Evolutionary conservation across 805 yeast genomes (phyloP).

Genomic region (Saccharomycodes ludwigii): DNA sequence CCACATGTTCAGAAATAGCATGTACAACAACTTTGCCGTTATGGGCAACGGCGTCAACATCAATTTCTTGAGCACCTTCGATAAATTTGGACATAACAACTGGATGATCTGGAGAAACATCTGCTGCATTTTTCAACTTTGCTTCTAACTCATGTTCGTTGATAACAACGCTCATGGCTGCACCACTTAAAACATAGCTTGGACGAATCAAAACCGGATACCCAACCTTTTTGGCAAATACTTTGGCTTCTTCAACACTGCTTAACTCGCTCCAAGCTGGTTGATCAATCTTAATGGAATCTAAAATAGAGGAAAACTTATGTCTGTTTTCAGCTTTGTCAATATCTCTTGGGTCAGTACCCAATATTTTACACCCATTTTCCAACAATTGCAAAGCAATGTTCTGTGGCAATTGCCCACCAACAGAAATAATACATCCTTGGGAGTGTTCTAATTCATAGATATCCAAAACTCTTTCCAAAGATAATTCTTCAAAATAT

Average conservation of each 20-base stretch:
- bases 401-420: slow-evolving; percentile 97
- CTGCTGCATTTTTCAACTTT: slow-evolving; percentile 87
- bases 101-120: slow-evolving; percentile 95
- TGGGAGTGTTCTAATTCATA: slow-evolving; percentile 81
- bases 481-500: slow-evolving; percentile 88
- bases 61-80: slow-evolving; percentile 94
- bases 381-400: slow-evolving; percentile 88
- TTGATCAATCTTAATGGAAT: slow-evolving; percentile 92
- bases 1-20: slow-evolving; percentile 96
- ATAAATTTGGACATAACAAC: slow-evolving; percentile 95
- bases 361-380: slow-evolving; percentile 88
- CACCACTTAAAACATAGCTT: slow-evolving; percentile 93
- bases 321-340: slow-evolving; percentile 97
- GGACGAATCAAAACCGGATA: slow-evolving; percentile 97
- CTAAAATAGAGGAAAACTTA: slow-evolving; percentile 95
- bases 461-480: slow-evolving; percentile 89
- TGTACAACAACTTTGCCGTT: slow-evolving; percentile 93
- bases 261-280: slow-evolving; percentile 99
- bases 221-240: slow-evolving; percentile 77
- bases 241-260: slow-evolving; percentile 83
- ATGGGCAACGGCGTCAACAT: slow-evolving; percentile 96
- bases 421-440: slow-evolving; percentile 95
- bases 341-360: slow-evolving; percentile 97
- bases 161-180: slow-evolving; percentile 97
- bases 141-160: slow-evolving; percentile 78